phyloP scores from a whole-genome alignment of 352 stramenopile genomes.

The Phytophthora pini region DNA sequence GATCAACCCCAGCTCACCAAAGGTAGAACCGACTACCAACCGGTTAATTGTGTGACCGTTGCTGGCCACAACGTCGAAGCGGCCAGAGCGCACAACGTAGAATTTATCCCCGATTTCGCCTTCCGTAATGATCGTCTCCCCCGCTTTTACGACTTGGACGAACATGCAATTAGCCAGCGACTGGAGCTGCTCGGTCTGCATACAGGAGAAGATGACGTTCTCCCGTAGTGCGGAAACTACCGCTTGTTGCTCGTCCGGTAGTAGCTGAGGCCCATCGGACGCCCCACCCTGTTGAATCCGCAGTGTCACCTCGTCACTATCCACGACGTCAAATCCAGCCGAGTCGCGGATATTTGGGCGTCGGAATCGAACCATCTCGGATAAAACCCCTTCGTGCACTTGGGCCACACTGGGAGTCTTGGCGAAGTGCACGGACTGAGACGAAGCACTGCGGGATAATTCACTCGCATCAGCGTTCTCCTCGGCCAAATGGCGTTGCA shows the following conservation, averaged over 20 bases:
- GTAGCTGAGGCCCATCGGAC: constrained; percentile 30
- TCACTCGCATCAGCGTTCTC: constrained; percentile 21
- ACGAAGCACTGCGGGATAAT: constrained; percentile 9
- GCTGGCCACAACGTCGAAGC: constrained; percentile 54
- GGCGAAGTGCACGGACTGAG: constrained; percentile 22
- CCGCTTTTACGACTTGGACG: constrained; percentile 73
- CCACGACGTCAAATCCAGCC: constrained; percentile 32
- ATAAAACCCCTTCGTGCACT: constrained; percentile 52
- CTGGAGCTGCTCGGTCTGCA: constrained; percentile 76
- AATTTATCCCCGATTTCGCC: constrained; percentile 85
- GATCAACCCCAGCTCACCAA: constrained; percentile 64
- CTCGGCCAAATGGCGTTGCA: constrained; percentile 27
- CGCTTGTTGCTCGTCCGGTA: constrained; percentile 36
- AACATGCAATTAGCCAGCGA: constrained; percentile 77
- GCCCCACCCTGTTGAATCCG: constrained; percentile 37
- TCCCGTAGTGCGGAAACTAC: constrained; percentile 69
- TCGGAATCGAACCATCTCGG: constrained; percentile 54
- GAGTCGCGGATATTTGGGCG: constrained; percentile 51
- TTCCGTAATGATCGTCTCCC: constrained; percentile 80
- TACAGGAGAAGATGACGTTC: constrained; percentile 85
- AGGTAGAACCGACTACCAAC: constrained; percentile 43
- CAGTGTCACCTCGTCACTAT: constrained; percentile 43
- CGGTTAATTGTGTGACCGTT: constrained; percentile 55
- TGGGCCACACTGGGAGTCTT: constrained; percentile 47
- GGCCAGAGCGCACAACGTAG: constrained; percentile 64